A percentile compares a stretch with the other conserved stretches of the same genome.
Evolutionary conservation across 2,329 filamentous ascomycete species (phyloP).

Genomic region (Furcasterigmium furcatum): DNA sequence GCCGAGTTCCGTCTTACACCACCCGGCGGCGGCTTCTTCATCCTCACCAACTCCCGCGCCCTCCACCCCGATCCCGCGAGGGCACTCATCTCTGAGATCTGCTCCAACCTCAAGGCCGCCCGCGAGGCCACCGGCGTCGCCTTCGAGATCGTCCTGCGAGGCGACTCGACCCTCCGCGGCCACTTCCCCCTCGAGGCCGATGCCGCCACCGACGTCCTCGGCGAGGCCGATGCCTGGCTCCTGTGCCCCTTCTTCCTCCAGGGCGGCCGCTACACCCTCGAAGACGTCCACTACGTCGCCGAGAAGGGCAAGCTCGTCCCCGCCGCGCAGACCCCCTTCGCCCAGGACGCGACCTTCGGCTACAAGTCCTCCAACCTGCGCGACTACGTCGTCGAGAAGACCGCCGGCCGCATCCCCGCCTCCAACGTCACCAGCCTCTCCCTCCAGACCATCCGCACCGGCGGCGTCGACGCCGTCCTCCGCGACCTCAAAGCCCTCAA

Average conservation of each 20-base stretch:
- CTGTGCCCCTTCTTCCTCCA: constrained; percentile 57
- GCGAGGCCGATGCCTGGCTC: constrained; percentile 46
- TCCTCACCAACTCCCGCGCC: constrained; percentile 56
- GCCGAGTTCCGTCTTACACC: constrained; percentile 35
- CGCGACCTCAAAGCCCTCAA: constrained; percentile 32
- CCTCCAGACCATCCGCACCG: constrained; percentile 41
- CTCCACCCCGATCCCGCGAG: constrained; percentile 43
- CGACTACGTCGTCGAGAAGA: constrained; percentile 53
- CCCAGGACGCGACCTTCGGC: constrained; percentile 53
- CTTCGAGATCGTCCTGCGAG: constrained; percentile 52
- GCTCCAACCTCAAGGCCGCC: constrained; percentile 41
- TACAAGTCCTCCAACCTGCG: constrained; percentile 48
- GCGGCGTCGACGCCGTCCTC: constrained; percentile 37
- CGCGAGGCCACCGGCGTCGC: constrained; percentile 28
- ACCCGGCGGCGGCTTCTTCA: constrained; percentile 47
- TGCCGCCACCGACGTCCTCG: constrained; percentile 43
- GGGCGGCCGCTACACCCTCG: constrained; percentile 52
- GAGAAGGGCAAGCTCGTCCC: constrained; percentile 39
- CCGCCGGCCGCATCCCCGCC: constrained; percentile 31
- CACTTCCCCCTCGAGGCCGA: constrained; percentile 54
- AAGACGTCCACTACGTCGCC: constrained; percentile 54
- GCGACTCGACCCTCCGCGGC: constrained; percentile 53
- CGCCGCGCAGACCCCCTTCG: constrained; percentile 50
- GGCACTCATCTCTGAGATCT: constrained; percentile 45
- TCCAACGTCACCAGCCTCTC: constrained; percentile 39